Base-by-base conservation (phyloP, 768 basidiomycete species). In the Boletus subparvulus region DNA sequence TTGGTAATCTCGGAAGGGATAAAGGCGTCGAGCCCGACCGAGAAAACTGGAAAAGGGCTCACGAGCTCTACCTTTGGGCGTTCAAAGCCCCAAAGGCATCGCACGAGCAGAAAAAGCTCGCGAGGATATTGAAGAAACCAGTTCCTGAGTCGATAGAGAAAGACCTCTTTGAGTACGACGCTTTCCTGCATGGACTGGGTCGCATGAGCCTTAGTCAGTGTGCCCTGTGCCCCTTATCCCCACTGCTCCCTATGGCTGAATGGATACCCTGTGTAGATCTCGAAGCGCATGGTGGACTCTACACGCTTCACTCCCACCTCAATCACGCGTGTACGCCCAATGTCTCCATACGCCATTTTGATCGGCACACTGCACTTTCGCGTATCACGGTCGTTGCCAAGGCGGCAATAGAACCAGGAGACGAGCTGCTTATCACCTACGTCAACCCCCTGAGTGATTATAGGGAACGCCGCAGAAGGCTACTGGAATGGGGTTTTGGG, bases 281-380 rank as follows among this genome's bases (percentile, higher is more conserved):
- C 49, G 93, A 94, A 73, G 83, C 87, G 2, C 90, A 94, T 52
- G 92, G 92, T 3, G 93, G 92, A 3, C 75, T 96, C 11, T 96
- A 94, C 73, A 81, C 80, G 21, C 79, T 94, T 6, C 92, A 95
- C 68, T 88, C 92, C 3, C 90, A 94, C 62, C 70, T 95, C 32
- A 97, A 96, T 71, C 94, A 97, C 69, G 81, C 81, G 8, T 97
- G 94, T 71, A 70, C 75, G 17, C 92, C 94, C 0, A 95, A 92
- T 69, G 63, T 86, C 47, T 88, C 90, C 17, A 85, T 90, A 16
- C 84, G 88, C 3, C 92, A 92, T 67, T 73, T 91, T 54, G 86
- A 90, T 69, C 80, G 79, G 60, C 83, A 82, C 48, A 83, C 77
- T 2, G 80, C 87, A 2, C 85, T 92, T 52, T 78, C 86, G 8